These are phyloP conservation scores for Microbotryum scabiosae DNA, from an alignment of 1,284 basidiomycete species.

Conservation along the genomic window DNA sequence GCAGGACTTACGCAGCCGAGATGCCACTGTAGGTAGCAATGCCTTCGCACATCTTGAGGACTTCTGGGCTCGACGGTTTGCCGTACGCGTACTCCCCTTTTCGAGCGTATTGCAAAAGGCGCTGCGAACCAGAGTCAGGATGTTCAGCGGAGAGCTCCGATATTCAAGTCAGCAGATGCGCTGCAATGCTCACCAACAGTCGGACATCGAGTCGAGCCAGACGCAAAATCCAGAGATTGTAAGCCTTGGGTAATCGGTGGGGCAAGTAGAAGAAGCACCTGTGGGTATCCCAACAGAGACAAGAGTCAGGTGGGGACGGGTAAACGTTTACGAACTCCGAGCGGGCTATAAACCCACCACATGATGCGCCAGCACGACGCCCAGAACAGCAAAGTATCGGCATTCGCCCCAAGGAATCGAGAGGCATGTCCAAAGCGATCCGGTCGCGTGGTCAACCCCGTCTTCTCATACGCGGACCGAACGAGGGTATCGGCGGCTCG, in stretches of 20 bases:
- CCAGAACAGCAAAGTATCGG: conserved; percentile 31
- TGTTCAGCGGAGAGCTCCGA: too few relatives aligned
- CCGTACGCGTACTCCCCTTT: conserved; percentile 37
- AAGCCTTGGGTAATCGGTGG: conserved; percentile 35
- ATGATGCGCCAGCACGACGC: conserved; percentile 32
- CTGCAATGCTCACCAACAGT: conserved; percentile 27
- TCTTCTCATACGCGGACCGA: conserved; percentile 5
- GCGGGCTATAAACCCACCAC: conserved; percentile 9
- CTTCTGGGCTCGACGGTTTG: conserved; percentile 22
- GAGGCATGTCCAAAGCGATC: conserved; percentile 10
- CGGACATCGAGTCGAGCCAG: conserved; percentile 41
- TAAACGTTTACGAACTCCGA: neutral
- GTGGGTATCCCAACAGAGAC: neutral
- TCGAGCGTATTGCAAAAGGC: conserved; percentile 34
- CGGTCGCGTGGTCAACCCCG: neutral
- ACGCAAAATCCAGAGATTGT: conserved; percentile 38
- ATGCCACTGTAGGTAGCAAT: conserved; percentile 1
- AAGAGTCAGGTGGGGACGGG: neutral
- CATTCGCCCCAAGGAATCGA: conserved; percentile 17
- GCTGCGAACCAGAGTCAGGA: too few relatives aligned
- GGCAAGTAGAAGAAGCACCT: conserved; percentile 36
- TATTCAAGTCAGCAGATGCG: too few relatives aligned
- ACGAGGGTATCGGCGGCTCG: conserved; percentile 32
- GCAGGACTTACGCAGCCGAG: too few relatives aligned
- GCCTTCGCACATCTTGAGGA: conserved; percentile 9